Base-by-base conservation (phyloP, 805 yeast species). In the Monosporozyma servazzii region DNA sequence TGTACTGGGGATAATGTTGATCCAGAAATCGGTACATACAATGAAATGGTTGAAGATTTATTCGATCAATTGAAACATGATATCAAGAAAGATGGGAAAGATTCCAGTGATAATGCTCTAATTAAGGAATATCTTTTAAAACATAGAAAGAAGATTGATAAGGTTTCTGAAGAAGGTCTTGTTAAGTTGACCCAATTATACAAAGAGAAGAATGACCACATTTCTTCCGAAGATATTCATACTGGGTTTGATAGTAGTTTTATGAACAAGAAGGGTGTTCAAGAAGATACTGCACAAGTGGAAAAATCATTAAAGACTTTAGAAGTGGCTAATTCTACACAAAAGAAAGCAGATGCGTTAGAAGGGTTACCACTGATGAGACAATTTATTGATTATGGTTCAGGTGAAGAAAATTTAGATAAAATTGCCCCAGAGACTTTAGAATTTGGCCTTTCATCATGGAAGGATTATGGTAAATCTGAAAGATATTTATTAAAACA, bases 11-110 rank as follows among this genome's bases (percentile, higher is more conserved):
- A 66, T 13, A 70, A 70, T 30, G 77, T 70, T 61, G 70, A 76
- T 62, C 70, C 69, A 55, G 66, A 75, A 69, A 67, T 72, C 69
- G 70, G 89, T 21, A 78, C 89, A 2, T 90, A 87, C 64, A 86
- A 84, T 63, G 97, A 89, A 62, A 90, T 91, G 97, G 81, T 91
- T 48, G 95, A 86, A 65, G 95, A 88, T 65, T 75, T 95, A 59
- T 78, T 91, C 58, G 77, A 77, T n/a, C 96, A 88, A 64, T 73
- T 90, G 56, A 78, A 75, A 46, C 77, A 75, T 17, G 93, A 88
- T 59, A 66, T 79, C 20, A 67, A 67, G 48, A 75, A 74, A 54
- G 78, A 69, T 41, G 76, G 74, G 20, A 71, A 72, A 27, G 77
- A 78, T 48, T 64, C 64, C 15, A 64, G 67, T 29, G 66, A 63